Conservation (phyloP, 169 alveolate species). For the Eimeria necatrix region DNA sequence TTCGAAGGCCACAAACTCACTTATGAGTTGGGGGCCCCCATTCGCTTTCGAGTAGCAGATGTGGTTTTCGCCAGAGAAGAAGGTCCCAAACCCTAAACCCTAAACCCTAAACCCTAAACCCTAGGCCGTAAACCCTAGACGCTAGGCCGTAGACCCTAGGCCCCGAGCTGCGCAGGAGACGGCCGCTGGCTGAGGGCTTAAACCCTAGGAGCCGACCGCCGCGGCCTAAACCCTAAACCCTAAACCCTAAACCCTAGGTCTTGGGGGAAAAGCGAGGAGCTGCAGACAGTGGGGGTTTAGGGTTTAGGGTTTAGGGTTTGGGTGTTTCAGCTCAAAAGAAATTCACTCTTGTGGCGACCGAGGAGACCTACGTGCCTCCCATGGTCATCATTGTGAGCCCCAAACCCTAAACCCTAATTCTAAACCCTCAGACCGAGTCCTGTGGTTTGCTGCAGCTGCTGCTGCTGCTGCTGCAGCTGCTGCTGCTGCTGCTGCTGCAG, state of each 20-base stretch:
- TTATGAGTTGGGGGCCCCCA: conserved; percentile 19
- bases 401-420: conserved; percentile 7
- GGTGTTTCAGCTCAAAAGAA: conserved; percentile 6
- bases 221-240: neutral
- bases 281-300: neutral
- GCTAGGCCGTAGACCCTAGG: neutral
- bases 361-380: conserved; percentile 35
- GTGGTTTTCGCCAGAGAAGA: conserved; percentile 18
- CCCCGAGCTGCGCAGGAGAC: neutral
- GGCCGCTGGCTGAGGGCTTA: neutral
- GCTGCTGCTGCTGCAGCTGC: no score
- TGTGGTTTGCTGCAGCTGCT: no score
- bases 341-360: conserved; percentile 24
- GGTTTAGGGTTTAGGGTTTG: conserved; percentile 46
- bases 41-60: neutral
- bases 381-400: conserved; percentile 27
- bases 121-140: conserved; percentile 21
- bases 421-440: no score
- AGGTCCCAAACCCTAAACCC: neutral
- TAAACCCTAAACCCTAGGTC: neutral
- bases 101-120: neutral
- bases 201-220: neutral
- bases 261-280: neutral
- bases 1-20: conserved; percentile 7
- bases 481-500: neutral